A percentile compares a stretch with the other conserved stretches of the same genome.
Evolutionary conservation across 1,139 yeast species (phyloP).

Genomic region (Yamadazyma blattariae): DNA sequence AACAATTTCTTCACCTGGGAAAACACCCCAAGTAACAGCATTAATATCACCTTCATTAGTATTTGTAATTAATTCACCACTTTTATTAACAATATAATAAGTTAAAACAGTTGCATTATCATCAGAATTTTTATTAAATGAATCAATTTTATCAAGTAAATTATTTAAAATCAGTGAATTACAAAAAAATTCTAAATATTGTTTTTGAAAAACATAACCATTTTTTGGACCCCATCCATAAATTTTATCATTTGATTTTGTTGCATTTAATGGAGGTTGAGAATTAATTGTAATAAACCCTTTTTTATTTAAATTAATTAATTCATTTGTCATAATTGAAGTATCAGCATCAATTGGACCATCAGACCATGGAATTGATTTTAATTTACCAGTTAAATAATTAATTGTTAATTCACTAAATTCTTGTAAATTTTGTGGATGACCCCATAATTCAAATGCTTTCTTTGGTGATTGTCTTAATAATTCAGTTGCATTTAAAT

Average conservation of each 20-base stretch:
- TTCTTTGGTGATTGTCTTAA: conserved; percentile 78
- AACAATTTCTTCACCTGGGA: conserved; percentile 86
- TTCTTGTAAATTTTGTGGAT: conserved; percentile 60
- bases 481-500: conserved; percentile 72
- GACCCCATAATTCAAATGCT: conserved; percentile 85
- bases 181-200: conserved; percentile 80
- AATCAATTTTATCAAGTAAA: conserved; percentile 35
- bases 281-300: conserved; percentile 86
- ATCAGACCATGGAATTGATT: conserved; percentile 94
- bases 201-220: conserved; percentile 92
- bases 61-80: conserved; percentile 60
- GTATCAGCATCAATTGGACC: conserved; percentile 82
- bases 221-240: conserved; percentile 96
- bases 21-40: conserved; percentile 98
- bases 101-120: conserved; percentile 50
- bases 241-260: conserved; percentile 62
- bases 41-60: conserved; percentile 77
- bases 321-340: conserved; percentile 54
- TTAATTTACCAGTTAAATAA: conserved; percentile 67
- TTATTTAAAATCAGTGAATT: conserved; percentile 52
- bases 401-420: conserved; percentile 58
- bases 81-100: conserved; percentile 72
- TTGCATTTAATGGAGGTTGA: conserved; percentile 90
- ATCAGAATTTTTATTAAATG: conserved; percentile 40
- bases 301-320: conserved; percentile 59